Evolutionary conservation across 2,329 filamentous ascomycete genomes (phyloP).

Genomic region (Penicillium sp.): DNA sequence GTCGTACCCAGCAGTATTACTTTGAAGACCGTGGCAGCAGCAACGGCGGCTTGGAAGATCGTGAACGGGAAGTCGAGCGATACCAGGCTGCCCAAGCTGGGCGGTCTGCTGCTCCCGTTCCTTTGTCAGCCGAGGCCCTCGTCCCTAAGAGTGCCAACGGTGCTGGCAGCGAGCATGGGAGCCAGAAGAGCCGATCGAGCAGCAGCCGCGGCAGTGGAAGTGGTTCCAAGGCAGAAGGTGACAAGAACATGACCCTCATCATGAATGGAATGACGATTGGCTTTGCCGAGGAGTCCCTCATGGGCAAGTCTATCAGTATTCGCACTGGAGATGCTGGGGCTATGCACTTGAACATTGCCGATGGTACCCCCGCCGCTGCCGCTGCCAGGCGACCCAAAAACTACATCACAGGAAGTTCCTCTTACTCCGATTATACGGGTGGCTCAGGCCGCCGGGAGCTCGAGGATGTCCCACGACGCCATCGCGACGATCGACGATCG

Average conservation of each 20-base stretch:
- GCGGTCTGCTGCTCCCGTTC: slow-evolving; percentile 20
- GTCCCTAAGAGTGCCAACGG: slow-evolving; percentile 29
- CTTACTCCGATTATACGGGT: slow-evolving; percentile 30
- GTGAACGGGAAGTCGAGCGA: slow-evolving; percentile 34
- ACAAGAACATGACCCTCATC: slow-evolving; percentile 37
- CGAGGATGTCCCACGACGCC: slow-evolving; percentile 30
- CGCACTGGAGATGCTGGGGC: slow-evolving; percentile 36
- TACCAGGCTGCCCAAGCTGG: slow-evolving; percentile 36
- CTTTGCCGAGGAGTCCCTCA: slow-evolving; percentile 33
- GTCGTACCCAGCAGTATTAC: slow-evolving; percentile 27
- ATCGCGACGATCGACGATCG: slow-evolving; percentile 31
- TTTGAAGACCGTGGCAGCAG: slow-evolving; percentile 19
- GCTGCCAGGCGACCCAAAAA: slow-evolving; percentile 29
- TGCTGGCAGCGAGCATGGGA: slow-evolving; percentile 37
- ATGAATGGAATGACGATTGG: slow-evolving; percentile 40
- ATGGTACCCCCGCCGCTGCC: slow-evolving; percentile 13
- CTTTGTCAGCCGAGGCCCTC: slow-evolving; percentile 34
- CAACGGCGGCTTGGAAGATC: slow-evolving; percentile 32
- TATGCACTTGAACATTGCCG: slow-evolving; percentile 38
- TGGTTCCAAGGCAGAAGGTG: slow-evolving; percentile 29
- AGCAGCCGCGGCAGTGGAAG: slow-evolving; percentile 38
- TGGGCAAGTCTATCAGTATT: slow-evolving; percentile 37
- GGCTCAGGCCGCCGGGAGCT: slow-evolving; percentile 28
- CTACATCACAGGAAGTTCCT: slow-evolving; percentile 33
- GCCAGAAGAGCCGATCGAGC: slow-evolving; percentile 38